Evolutionary conservation across 306 rosid species (phyloP).

Genomic region (Comarum palustre): DNA sequence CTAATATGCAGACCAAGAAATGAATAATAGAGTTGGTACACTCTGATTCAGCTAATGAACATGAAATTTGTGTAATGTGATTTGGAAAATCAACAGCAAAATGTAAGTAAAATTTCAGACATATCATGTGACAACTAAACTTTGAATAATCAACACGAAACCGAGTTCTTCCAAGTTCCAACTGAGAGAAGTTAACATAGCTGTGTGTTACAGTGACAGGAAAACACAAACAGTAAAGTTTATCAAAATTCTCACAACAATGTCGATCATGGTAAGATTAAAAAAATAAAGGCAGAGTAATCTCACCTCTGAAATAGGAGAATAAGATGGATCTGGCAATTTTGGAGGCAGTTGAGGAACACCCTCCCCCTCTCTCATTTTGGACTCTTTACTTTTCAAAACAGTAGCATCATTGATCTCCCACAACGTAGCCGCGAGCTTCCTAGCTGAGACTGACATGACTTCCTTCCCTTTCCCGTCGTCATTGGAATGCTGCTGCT

Average conservation of each 20-base stretch:
- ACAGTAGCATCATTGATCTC: conserved; percentile 52
- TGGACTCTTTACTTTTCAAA: conserved; percentile 38
- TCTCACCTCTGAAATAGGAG: conserved; percentile 60
- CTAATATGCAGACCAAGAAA: background rate
- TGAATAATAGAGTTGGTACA: background rate
- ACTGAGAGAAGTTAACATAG: background rate
- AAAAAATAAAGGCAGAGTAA: background rate
- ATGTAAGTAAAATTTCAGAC: background rate
- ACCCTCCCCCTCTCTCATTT: conserved; percentile 35
- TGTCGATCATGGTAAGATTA: background rate
- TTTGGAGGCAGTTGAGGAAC: conserved; percentile 20
- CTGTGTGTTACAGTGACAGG: background rate
- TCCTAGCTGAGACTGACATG: conserved; percentile 53
- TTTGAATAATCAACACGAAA: no score
- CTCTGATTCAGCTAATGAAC: background rate
- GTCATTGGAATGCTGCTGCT: background rate
- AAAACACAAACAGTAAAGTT: background rate
- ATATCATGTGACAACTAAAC: background rate
- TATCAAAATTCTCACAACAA: background rate
- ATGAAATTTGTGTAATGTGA: background rate
- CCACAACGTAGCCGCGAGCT: conserved; percentile 81
- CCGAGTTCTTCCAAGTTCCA: background rate
- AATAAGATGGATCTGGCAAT: conserved; percentile 62
- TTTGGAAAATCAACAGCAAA: background rate
- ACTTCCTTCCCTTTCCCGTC: conserved; percentile 37